phyloP scores from a whole-genome alignment of 306 rosid species.

The Cicer judaicum region DNA sequence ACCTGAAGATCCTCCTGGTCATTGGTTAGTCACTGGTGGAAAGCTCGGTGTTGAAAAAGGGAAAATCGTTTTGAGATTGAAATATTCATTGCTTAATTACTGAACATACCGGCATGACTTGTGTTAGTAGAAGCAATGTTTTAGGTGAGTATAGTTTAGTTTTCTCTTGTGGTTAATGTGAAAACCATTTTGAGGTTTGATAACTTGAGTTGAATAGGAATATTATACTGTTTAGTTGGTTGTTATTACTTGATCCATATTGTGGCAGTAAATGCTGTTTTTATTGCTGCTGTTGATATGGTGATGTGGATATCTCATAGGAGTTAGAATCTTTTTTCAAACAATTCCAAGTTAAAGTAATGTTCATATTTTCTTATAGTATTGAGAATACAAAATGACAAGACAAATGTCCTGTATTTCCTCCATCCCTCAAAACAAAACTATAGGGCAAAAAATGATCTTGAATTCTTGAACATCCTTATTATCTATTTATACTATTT shows the following conservation, averaged over 20 bases:
- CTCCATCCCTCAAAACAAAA: no score
- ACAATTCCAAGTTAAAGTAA: slow-evolving; percentile 14
- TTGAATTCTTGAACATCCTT: no score
- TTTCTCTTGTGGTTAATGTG: slow-evolving; percentile 31
- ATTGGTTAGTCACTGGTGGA: slow-evolving; percentile 86
- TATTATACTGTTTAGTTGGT: slow-evolving; percentile 34
- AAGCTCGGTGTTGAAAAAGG: slow-evolving; percentile 87
- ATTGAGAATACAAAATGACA: slow-evolving; percentile 37
- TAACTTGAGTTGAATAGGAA: slow-evolving; percentile 45
- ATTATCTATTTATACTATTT: no score
- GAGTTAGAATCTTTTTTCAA: slow-evolving; percentile 35
- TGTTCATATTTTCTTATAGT: slow-evolving; percentile 38
- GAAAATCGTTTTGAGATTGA: slow-evolving; percentile 72
- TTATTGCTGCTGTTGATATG: slow-evolving; percentile 27
- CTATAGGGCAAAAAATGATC: no score
- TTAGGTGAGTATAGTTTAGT: slow-evolving; percentile 41
- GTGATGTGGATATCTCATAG: slow-evolving; percentile 39
- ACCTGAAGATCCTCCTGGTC: slow-evolving; percentile 79
- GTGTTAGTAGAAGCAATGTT: slow-evolving; percentile 30
- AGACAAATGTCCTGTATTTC: background rate
- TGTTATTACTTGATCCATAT: slow-evolving; percentile 11
- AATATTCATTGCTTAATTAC: slow-evolving; percentile 80
- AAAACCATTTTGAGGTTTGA: slow-evolving; percentile 47
- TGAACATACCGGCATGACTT: slow-evolving; percentile 46
- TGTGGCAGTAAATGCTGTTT: slow-evolving; percentile 41